A percentile compares a stretch with the other conserved stretches of the same genome.
Conservation (phyloP, 2,329 filamentous ascomycete genomes). For the Alternaria infectoria region DNA sequence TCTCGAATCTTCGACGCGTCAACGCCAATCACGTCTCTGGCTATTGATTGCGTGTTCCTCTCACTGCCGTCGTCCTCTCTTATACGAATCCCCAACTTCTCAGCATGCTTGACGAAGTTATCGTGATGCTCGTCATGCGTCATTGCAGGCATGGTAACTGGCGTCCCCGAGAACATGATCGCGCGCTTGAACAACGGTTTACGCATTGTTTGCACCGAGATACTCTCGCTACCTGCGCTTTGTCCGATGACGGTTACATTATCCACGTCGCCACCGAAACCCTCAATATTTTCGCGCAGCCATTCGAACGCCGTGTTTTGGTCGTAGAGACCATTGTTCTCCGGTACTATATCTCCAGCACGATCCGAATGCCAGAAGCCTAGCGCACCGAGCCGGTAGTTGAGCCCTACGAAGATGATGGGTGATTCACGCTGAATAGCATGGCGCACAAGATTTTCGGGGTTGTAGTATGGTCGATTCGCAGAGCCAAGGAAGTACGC, state of each 20-base stretch:
- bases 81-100: constrained; percentile 4
- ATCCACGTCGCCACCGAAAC: constrained; percentile 44
- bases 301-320: constrained; percentile 46
- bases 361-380: constrained; percentile 52
- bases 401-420: constrained; percentile 14
- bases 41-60: not conserved
- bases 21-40: constrained; percentile 10
- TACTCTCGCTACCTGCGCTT: constrained; percentile 43
- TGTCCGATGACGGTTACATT: constrained; percentile 5
- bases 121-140: constrained; percentile 15
- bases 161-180: constrained; percentile 18
- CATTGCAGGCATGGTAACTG: constrained; percentile 22
- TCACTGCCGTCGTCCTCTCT: not conserved
- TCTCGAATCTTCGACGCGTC: constrained; percentile 13
- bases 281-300: constrained; percentile 42
- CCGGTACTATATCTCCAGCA: constrained; percentile 37
- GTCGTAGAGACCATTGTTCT: constrained; percentile 40
- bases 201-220: constrained; percentile 14
- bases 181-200: constrained; percentile 22
- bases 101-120: constrained; percentile 15
- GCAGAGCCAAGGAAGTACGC: constrained; percentile 57
- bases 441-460: constrained; percentile 22
- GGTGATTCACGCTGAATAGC: constrained; percentile 10
- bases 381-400: constrained; percentile 35
- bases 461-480: constrained; percentile 60